A percentile compares a stretch with the other conserved stretches of the same genome.
phyloP scores from a whole-genome alignment of 495 filamentous ascomycete genomes.

The Talaromyces trachyspermus region DNA sequence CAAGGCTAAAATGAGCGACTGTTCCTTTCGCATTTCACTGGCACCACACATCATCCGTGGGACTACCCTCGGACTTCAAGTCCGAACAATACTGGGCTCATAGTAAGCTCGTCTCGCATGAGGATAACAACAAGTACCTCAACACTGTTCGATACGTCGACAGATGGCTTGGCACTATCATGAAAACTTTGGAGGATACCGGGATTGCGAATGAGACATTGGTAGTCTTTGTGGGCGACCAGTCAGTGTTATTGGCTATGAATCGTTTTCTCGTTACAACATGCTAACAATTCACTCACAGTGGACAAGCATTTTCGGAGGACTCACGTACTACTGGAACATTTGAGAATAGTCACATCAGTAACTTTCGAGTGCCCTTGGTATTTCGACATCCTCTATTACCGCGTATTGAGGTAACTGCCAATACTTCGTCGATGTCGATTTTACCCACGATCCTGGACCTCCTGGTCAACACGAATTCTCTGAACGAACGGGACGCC shows the following conservation, averaged over 20 bases:
- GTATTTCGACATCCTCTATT: conserved; percentile 26
- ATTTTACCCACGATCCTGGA: conserved; percentile 25
- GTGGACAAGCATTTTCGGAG: conserved; percentile 21
- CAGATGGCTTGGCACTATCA: conserved; percentile 30
- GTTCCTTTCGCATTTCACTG: conserved; percentile 34
- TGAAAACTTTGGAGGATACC: conserved; percentile 31
- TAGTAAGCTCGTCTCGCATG: conserved; percentile 13
- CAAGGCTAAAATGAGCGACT: conserved; percentile 21
- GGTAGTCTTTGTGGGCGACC: conserved; percentile 39
- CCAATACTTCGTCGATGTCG: conserved; percentile 21
- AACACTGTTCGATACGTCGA: conserved; percentile 37
- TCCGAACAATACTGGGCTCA: conserved; percentile 20
- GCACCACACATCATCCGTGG: conserved; percentile 36
- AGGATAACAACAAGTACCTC: conserved; percentile 30
- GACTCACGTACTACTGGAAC: conserved; percentile 16
- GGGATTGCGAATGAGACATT: conserved; percentile 37
- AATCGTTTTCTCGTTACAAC: not conserved
- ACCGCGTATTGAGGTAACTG: conserved; percentile 17
- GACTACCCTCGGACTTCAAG: conserved; percentile 21
- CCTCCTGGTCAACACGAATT: conserved; percentile 24
- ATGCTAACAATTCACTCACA: conserved; percentile 1
- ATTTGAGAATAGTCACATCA: conserved; percentile 28
- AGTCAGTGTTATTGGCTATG: conserved; percentile 19
- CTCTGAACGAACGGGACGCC: conserved; percentile 24
- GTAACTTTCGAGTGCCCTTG: conserved; percentile 26